phyloP scores from a whole-genome alignment of 148 eudicot genomes.

The Limonium bicolor region DNA sequence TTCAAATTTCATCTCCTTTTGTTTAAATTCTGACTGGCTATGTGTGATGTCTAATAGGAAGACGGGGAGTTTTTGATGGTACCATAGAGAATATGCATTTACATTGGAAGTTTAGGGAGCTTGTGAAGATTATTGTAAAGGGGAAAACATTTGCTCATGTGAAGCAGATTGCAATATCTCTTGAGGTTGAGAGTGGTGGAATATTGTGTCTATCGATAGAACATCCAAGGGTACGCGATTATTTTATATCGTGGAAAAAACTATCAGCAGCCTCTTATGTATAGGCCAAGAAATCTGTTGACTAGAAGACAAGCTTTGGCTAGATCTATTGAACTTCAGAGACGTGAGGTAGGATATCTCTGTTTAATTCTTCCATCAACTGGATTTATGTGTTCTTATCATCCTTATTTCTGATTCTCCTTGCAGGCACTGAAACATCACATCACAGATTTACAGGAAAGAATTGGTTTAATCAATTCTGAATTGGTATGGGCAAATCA shows the following conservation, averaged over 20 bases:
- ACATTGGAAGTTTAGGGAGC: conserved; percentile 84
- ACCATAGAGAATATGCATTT: conserved; percentile 80
- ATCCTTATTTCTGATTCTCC: background rate
- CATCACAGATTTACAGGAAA: background rate
- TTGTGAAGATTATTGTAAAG: conserved; percentile 62
- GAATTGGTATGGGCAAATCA: conserved; percentile 5
- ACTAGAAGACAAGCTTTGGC: conserved; percentile 88
- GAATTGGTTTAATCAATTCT: conserved; percentile 3
- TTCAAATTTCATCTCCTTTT: too few species aligned
- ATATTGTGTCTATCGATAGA: conserved; percentile 58
- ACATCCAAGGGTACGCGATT: conserved; percentile 64
- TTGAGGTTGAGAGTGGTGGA: conserved; percentile 91
- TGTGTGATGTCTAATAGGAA: conserved; percentile 27
- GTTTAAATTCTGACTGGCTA: too few species aligned
- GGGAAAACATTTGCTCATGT: conserved; percentile 52
- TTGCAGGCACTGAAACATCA: conserved; percentile 3
- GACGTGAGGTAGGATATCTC: conserved; percentile 1
- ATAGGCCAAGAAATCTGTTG: conserved; percentile 59
- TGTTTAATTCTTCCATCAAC: background rate
- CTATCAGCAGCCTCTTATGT: conserved; percentile 42
- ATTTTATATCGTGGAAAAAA: conserved; percentile 93
- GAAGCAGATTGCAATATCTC: conserved; percentile 61
- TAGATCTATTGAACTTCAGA: conserved; percentile 61
- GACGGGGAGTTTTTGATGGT: conserved; percentile 73
- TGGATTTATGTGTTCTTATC: background rate